A percentile compares a stretch with the other conserved stretches of the same genome.
These are phyloP conservation scores for Pharnaceum exiguum DNA, from an alignment of 148 eudicot species.

Conservation along the genomic window DNA sequence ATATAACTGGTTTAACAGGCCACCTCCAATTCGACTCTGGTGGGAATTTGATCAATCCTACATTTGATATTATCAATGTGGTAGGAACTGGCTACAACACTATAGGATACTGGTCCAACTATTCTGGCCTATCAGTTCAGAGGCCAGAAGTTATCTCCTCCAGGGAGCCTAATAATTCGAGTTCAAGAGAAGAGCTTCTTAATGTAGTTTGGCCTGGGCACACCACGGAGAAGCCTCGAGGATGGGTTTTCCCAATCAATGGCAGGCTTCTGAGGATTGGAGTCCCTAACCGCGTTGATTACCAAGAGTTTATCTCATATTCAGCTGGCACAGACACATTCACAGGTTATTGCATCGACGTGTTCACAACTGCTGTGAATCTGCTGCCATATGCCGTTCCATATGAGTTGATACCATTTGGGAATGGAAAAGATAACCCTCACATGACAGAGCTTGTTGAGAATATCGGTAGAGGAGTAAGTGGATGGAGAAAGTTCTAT, in stretches of 20 bases:
- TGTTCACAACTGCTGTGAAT: slow-evolving; percentile 58
- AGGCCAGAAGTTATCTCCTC: slow-evolving; percentile 49
- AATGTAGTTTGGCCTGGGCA: slow-evolving; percentile 70
- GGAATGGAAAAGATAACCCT: slow-evolving; percentile 58
- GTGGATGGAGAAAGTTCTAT: slow-evolving; percentile 19
- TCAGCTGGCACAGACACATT: slow-evolving; percentile 33
- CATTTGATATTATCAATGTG: slow-evolving; percentile 69
- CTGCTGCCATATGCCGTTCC: slow-evolving; percentile 74
- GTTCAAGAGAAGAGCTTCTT: slow-evolving; percentile 28
- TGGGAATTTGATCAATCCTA: slow-evolving; percentile 38
- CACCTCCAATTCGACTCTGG: slow-evolving; percentile 34
- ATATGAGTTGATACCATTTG: slow-evolving; percentile 48
- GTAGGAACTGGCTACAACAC: slow-evolving; percentile 46
- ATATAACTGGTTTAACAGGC: slow-evolving; percentile 63
- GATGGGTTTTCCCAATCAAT: slow-evolving; percentile 69
- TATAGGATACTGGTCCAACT: slow-evolving; percentile 77
- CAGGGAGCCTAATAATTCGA: slow-evolving; percentile 32
- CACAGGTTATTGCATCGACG: slow-evolving; percentile 69
- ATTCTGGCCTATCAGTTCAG: slow-evolving; percentile 52
- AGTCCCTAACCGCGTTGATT: slow-evolving; percentile 65
- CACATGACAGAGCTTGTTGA: slow-evolving; percentile 44
- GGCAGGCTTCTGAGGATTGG: slow-evolving; percentile 58
- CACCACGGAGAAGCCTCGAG: slow-evolving; percentile 55
- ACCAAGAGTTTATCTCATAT: slow-evolving; percentile 39
- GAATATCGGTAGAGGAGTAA: slow-evolving; percentile 47